phyloP scores from a whole-genome alignment of 345 rosid species.

The Noccaea caerulescens region DNA sequence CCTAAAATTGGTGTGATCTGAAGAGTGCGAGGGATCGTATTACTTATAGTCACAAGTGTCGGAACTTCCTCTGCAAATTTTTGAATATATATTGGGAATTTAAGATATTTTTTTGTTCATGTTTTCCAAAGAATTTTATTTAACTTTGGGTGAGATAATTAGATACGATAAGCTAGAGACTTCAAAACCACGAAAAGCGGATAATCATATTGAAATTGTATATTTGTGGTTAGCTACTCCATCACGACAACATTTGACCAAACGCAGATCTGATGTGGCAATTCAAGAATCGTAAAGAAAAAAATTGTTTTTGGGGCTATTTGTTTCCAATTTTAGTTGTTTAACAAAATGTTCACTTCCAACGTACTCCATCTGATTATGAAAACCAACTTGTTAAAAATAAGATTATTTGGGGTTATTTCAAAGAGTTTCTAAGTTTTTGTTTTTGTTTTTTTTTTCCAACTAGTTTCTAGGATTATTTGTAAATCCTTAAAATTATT shows the following conservation, averaged over 20 bases:
- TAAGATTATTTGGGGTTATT: too few species aligned
- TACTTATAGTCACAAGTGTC: constrained; percentile 41
- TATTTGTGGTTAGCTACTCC: constrained; percentile 18
- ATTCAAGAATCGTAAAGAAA: not conserved
- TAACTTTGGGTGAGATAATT: constrained; percentile 19
- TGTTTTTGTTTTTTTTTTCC: too few species aligned
- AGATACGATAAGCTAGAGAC: constrained; percentile 22
- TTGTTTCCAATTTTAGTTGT: not conserved
- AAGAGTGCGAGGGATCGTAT: constrained; percentile 21
- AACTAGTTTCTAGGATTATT: too few species aligned
- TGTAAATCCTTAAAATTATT: too few species aligned
- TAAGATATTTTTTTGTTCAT: not conserved
- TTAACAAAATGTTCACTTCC: not conserved
- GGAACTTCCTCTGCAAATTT: constrained; percentile 19
- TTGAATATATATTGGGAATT: constrained; percentile 24
- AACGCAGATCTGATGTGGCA: constrained; percentile 13
- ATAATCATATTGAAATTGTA: not conserved
- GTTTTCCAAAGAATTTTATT: not conserved
- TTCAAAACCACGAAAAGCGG: constrained; percentile 31
- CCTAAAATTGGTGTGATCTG: constrained; percentile 39
- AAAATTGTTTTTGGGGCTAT: not conserved
- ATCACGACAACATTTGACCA: constrained; percentile 23
- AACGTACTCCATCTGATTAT: not conserved
- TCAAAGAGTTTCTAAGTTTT: too few species aligned
- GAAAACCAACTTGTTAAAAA: too few species aligned